Percentiles rank a stretch among this genome's conserved stretches.
Conservation (phyloP, 768 basidiomycete species). For the Pisolithus marmoratus region DNA sequence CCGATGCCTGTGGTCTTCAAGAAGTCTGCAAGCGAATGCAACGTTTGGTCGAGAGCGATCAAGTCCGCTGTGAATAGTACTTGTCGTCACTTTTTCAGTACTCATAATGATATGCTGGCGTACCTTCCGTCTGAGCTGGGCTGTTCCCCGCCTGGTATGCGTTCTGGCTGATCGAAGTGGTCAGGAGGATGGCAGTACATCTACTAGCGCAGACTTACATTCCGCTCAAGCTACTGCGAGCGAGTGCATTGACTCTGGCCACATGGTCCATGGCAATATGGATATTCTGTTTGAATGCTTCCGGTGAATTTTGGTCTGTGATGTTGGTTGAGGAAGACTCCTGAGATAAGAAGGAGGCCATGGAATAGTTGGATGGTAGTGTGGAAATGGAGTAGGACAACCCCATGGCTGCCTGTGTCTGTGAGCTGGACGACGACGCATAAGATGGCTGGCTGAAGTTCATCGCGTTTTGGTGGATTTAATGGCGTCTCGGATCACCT, state of each 20-base stretch:
- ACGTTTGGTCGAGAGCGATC: conserved; percentile 43
- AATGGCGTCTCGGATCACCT: too few species aligned
- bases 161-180: conserved; percentile 39
- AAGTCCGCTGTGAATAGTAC: conserved; percentile 36
- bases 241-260: conserved; percentile 41
- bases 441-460: conserved; percentile 9
- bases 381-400: conserved; percentile 14
- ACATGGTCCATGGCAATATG: conserved; percentile 45
- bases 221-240: conserved; percentile 42
- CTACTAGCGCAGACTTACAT: conserved; percentile 39
- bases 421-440: conserved; percentile 7
- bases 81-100: conserved; percentile 1
- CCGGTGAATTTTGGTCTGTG: conserved; percentile 53
- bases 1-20: conserved; percentile 61
- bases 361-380: conserved; percentile 10
- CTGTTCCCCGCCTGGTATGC: conserved; percentile 54
- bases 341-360: conserved; percentile 23
- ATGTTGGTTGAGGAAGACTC: conserved; percentile 12
- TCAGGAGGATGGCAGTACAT: neutral
- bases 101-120: too few species aligned
- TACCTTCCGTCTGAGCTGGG: conserved; percentile 53
- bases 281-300: conserved; percentile 56
- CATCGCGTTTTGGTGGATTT: too few species aligned
- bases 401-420: conserved; percentile 11
- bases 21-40: conserved; percentile 41